These are phyloP conservation scores for Phytopythium ostracodes DNA, from an alignment of 352 stramenopile genomes.

Conservation along the genomic window DNA sequence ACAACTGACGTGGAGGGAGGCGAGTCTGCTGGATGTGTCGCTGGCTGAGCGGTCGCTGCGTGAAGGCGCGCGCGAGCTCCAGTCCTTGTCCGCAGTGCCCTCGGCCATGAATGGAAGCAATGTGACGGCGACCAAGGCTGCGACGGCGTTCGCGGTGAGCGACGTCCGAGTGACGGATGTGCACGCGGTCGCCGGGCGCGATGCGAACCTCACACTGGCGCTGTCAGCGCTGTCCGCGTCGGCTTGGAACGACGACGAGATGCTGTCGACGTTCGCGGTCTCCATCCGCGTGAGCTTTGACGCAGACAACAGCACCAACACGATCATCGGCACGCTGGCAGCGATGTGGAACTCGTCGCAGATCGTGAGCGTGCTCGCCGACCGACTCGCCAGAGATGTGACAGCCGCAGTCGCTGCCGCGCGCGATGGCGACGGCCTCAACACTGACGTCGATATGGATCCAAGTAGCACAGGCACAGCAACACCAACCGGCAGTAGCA, in stretches of 20 bases:
- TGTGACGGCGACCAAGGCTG: not conserved
- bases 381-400: not conserved
- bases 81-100: not conserved
- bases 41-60: conserved; percentile 7
- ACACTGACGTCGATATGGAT: not conserved
- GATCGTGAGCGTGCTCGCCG: not conserved
- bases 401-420: not conserved
- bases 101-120: not conserved
- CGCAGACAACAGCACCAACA: not conserved
- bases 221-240: not conserved
- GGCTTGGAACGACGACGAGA: not conserved
- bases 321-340: no score
- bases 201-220: conserved; percentile 1
- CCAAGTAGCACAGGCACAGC: not conserved
- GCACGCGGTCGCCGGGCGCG: not conserved
- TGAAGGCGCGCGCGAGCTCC: conserved; percentile 1
- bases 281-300: not conserved
- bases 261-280: conserved; percentile 5
- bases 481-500: not conserved
- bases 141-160: not conserved
- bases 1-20: not conserved
- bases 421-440: not conserved
- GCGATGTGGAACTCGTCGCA: conserved; percentile 2
- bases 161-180: not conserved
- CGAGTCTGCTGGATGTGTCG: conserved; percentile 4